Base-by-base conservation (phyloP, 1,284 basidiomycete genomes). In the Naganishia sp. region DNA sequence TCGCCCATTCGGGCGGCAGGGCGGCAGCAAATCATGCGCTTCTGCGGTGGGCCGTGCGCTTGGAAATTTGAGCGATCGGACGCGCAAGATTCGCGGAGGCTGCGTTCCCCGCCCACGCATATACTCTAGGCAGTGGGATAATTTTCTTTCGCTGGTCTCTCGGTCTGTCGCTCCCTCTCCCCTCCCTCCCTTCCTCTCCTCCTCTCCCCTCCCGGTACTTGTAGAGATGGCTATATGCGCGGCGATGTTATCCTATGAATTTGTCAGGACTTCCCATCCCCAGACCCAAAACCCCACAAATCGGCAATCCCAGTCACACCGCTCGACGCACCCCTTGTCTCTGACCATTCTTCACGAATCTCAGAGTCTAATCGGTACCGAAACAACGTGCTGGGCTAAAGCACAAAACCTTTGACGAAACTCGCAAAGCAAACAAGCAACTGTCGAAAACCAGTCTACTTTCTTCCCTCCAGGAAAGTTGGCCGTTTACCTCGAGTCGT, bases 271-370 rank as follows among this genome's bases (percentile, higher is more conserved):
- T 21, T 60, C 46, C 31, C n/a, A 49, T 52, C 49, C 28, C 43
- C 59, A 50, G 25, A 11, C 44, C 48, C 33, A 18, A 55, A 55
- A 56, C 21, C 59, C 50, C 50, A 61, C 36, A 33, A 31, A 45
- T 31, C 46, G 69, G 63, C 54, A 55, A 69, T 70, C 69, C 63
- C 63, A 36, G 54, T 65, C 63, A 66, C 36, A 55, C 31, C n/a
- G 43, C 55, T 28, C 59, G 59, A 61, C 59, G 50, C 42, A 61
- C 48, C 16, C 53, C 36, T 52, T 43, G 36, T 42, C 59, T 61
- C 59, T 61, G 59, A 52, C 59, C 48, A 61, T 61, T 50, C 49
- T 2, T 43, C 23, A 15, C 48, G 49, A 61, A 52, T 49, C 49
- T 49, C 59, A 52, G 59, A 52, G 59, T 44, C 21, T 48, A 21